phyloP scores from a whole-genome alignment of 371 early-diverging fungal species.

The Syncephalastrum sp. region DNA sequence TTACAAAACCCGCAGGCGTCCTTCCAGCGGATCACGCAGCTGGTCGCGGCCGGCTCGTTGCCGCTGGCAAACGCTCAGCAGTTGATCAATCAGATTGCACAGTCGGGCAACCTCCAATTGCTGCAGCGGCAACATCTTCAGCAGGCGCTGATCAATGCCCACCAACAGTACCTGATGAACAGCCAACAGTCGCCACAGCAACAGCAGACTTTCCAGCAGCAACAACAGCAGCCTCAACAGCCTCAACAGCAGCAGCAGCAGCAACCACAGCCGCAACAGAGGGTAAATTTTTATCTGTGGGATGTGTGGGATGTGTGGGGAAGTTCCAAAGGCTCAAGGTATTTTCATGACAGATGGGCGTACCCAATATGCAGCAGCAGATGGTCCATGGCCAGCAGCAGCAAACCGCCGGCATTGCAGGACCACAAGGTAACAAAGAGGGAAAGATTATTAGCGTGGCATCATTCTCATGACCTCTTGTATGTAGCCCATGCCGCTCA shows the following conservation, averaged over 20 bases:
- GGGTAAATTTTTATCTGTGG: not conserved
- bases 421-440: conserved; percentile 17
- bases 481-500: conserved; percentile 9
- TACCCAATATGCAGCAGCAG: conserved; percentile 7
- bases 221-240: conserved; percentile 6
- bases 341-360: conserved; percentile 6
- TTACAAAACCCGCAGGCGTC: conserved; percentile 24
- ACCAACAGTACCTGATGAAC: conserved; percentile 8
- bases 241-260: no score
- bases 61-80: conserved; percentile 33
- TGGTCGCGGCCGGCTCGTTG: conserved; percentile 25
- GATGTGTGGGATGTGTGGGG: not conserved
- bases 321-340: not conserved
- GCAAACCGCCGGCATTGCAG: conserved; percentile 13
- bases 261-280: not conserved
- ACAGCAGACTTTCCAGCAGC: conserved; percentile 13
- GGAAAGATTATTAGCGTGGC: not conserved
- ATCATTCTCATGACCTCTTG: not conserved
- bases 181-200: conserved; percentile 15
- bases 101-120: conserved; percentile 13
- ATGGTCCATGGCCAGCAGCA: conserved; percentile 12
- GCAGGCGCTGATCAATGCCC: conserved; percentile 11
- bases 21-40: conserved; percentile 34
- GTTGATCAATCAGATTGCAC: conserved; percentile 28
- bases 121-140: conserved; percentile 20